A percentile compares a stretch with the other conserved stretches of the same genome.
phyloP scores from a whole-genome alignment of 345 rosid species.

The Acer negundo region DNA sequence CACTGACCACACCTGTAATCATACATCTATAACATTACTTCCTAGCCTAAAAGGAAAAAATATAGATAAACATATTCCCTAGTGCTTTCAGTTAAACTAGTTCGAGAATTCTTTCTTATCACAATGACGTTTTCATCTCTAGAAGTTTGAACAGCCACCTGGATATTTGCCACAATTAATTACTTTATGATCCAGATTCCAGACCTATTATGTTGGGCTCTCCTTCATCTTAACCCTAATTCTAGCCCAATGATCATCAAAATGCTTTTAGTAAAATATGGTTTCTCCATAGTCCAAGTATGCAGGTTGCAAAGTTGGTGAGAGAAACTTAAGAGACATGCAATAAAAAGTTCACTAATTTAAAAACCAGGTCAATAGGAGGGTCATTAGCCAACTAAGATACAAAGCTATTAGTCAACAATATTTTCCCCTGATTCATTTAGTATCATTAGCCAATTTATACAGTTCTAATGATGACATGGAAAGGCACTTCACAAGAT shows the following conservation, averaged over 20 bases:
- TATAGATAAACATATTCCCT: neutral
- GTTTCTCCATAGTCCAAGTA: neutral
- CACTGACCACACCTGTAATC: neutral
- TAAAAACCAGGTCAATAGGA: neutral
- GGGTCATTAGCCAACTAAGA: neutral
- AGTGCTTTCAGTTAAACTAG: neutral
- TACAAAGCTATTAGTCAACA: neutral
- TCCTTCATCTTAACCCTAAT: neutral
- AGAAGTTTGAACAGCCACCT: neutral
- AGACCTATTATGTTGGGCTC: neutral
- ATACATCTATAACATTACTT: neutral
- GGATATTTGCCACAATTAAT: neutral
- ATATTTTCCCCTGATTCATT: neutral
- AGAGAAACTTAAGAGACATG: neutral
- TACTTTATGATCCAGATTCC: neutral
- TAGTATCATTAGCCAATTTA: neutral
- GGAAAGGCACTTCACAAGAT: neutral
- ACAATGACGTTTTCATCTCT: neutral
- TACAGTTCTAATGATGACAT: neutral
- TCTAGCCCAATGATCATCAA: constrained; percentile 2
- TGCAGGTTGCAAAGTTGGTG: neutral
- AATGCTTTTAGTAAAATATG: neutral
- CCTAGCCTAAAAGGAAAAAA: neutral
- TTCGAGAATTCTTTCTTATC: neutral
- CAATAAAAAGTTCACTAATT: neutral